These are phyloP conservation scores for Brassica carinata DNA, from an alignment of 345 rosid species.

Conservation along the genomic window DNA sequence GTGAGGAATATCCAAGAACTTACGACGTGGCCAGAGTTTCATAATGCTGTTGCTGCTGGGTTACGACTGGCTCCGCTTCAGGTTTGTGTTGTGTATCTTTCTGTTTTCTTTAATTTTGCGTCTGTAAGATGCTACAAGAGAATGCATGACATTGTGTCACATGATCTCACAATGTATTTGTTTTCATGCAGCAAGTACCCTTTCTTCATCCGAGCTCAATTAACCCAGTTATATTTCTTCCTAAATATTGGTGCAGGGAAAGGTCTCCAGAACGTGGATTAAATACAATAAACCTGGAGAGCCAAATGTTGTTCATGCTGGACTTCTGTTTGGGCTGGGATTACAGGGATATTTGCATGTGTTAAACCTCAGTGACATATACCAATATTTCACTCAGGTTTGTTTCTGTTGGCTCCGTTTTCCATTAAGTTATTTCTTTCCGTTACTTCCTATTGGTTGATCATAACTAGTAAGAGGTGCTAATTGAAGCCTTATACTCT, in stretches of 20 bases:
- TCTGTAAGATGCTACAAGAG: constrained; percentile 11
- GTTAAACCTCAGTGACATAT: constrained; percentile 75
- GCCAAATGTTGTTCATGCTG: constrained; percentile 86
- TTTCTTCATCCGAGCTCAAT: neutral
- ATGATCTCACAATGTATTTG: constrained; percentile 15
- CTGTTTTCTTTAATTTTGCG: neutral
- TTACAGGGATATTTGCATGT: constrained; percentile 90
- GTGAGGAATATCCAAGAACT: constrained; percentile 89
- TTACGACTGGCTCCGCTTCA: constrained; percentile 92
- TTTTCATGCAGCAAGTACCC: constrained; percentile 22
- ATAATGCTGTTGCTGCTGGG: constrained; percentile 98
- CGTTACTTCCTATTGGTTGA: neutral
- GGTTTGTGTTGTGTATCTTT: constrained; percentile 47
- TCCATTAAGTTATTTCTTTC: constrained; percentile 8
- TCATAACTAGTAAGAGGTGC: neutral
- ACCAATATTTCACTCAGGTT: constrained; percentile 85
- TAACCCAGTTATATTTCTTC: constrained; percentile 23
- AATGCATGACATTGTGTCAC: constrained; percentile 4
- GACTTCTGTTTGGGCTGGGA: constrained; percentile 93
- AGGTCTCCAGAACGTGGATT: constrained; percentile 96
- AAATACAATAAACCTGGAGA: constrained; percentile 87
- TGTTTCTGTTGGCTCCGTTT: constrained; percentile 10
- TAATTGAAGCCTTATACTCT: no score
- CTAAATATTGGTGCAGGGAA: constrained; percentile 66
- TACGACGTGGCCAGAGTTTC: constrained; percentile 96